Evolutionary conservation across 352 stramenopile species (phyloP).

Genomic region (Globisporangium carolinianum): DNA sequence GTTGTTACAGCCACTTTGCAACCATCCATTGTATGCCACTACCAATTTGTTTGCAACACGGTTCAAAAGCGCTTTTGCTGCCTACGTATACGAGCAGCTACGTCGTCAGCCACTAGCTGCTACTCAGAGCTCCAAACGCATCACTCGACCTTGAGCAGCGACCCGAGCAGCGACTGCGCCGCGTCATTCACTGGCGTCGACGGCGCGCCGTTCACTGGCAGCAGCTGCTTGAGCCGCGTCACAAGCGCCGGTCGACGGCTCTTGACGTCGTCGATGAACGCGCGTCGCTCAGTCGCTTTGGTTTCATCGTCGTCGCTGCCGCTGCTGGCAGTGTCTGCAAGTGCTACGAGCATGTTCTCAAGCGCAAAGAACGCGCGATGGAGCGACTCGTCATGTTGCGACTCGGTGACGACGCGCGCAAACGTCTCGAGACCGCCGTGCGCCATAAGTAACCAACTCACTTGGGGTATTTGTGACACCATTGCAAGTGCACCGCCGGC

Average conservation of each 20-base stretch:
- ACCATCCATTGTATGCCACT: background rate
- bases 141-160: conserved; percentile 15
- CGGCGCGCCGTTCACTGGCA: conserved; percentile 13
- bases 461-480: conserved; percentile 75
- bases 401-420: conserved; percentile 35
- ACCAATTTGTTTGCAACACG: background rate
- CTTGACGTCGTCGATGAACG: conserved; percentile 38
- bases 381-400: conserved; percentile 55
- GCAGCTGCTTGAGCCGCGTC: conserved; percentile 27
- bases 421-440: conserved; percentile 61
- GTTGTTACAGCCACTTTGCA: background rate
- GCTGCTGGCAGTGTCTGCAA: conserved; percentile 8
- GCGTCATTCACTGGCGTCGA: conserved; percentile 37
- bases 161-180: conserved; percentile 44
- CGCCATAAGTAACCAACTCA: conserved; percentile 67
- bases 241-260: conserved; percentile 21
- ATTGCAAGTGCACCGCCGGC: conserved; percentile 92
- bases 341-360: conserved; percentile 63
- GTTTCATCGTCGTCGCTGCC: conserved; percentile 6
- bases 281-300: conserved; percentile 40
- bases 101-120: background rate
- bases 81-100: too few relatives aligned
- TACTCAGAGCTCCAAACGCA: background rate
- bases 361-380: conserved; percentile 70
- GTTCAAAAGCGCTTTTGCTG: background rate